Evolutionary conservation across 345 rosid genomes (phyloP).

Genomic region (Melaleuca alternifolia): DNA sequence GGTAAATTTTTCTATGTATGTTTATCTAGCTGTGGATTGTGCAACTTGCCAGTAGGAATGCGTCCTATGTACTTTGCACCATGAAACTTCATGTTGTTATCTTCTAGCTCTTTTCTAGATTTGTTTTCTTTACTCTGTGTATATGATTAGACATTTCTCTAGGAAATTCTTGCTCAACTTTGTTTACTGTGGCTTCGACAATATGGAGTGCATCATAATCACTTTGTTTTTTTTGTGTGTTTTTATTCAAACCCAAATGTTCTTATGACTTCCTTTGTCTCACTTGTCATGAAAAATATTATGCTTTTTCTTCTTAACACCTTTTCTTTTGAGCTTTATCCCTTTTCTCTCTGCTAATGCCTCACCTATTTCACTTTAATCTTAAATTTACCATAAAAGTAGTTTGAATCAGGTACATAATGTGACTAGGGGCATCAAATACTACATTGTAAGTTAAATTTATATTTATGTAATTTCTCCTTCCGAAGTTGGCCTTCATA

Average conservation of each 20-base stretch:
- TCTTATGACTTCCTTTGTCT: background rate
- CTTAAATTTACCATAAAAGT: conserved; percentile 21
- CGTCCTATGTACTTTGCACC: background rate
- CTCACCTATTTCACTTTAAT: conserved; percentile 4
- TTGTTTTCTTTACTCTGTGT: background rate
- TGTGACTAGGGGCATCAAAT: conserved; percentile 45
- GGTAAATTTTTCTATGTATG: background rate
- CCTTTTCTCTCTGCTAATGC: background rate
- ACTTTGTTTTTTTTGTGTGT: background rate
- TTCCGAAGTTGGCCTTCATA: background rate
- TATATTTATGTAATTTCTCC: background rate
- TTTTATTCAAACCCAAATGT: background rate
- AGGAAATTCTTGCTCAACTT: background rate
- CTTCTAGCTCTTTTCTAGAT: no score
- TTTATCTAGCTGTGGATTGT: no score
- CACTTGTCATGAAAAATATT: background rate
- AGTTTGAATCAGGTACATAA: conserved; percentile 11
- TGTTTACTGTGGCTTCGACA: background rate
- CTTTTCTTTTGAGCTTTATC: background rate
- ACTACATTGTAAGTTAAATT: conserved; percentile 55
- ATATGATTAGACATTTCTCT: background rate
- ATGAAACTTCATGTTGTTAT: no score
- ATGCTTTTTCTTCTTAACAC: background rate
- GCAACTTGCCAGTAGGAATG: background rate
- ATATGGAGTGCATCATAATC: background rate